Evolutionary conservation across 2,329 filamentous ascomycete species (phyloP).

Genomic region (Ceratocystis papillata): DNA sequence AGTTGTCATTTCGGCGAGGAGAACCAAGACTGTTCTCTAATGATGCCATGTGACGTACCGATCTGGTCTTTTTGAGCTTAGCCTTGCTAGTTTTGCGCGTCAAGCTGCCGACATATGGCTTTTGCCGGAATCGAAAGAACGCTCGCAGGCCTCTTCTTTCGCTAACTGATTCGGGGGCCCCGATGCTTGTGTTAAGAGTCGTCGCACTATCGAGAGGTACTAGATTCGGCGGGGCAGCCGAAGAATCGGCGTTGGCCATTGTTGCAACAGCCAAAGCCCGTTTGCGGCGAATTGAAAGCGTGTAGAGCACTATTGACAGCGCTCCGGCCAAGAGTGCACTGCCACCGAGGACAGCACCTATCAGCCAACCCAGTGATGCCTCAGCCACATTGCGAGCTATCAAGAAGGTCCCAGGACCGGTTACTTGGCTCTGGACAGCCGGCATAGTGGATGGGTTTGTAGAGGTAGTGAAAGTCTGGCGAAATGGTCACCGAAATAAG

Average conservation of each 20-base stretch:
- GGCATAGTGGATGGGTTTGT: constrained; percentile 12
- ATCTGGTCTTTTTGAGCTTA: neutral
- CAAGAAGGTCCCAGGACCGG: neutral
- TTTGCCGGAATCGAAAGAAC: constrained; percentile 9
- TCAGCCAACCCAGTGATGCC: constrained; percentile 31
- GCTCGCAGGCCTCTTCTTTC: constrained; percentile 7
- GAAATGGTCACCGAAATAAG: neutral
- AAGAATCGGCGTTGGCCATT: constrained; percentile 8
- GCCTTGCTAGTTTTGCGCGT: constrained; percentile 1
- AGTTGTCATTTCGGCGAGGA: constrained; percentile 10
- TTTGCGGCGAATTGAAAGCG: constrained; percentile 31
- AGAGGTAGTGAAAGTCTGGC: neutral
- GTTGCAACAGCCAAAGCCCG: constrained; percentile 16
- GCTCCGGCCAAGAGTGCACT: constrained; percentile 37
- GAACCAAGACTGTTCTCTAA: constrained; percentile 1
- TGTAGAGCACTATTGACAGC: constrained; percentile 37
- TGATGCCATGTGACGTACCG: neutral
- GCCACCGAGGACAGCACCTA: constrained; percentile 41
- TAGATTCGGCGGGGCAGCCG: neutral
- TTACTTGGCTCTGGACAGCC: constrained; percentile 19
- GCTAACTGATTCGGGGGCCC: neutral
- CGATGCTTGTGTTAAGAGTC: neutral
- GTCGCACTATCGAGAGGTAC: constrained; percentile 8
- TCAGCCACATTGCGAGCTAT: neutral
- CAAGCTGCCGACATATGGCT: constrained; percentile 8